These are phyloP conservation scores for Pleurotus giganteus DNA, from an alignment of 768 basidiomycete genomes.

Conservation along the genomic window DNA sequence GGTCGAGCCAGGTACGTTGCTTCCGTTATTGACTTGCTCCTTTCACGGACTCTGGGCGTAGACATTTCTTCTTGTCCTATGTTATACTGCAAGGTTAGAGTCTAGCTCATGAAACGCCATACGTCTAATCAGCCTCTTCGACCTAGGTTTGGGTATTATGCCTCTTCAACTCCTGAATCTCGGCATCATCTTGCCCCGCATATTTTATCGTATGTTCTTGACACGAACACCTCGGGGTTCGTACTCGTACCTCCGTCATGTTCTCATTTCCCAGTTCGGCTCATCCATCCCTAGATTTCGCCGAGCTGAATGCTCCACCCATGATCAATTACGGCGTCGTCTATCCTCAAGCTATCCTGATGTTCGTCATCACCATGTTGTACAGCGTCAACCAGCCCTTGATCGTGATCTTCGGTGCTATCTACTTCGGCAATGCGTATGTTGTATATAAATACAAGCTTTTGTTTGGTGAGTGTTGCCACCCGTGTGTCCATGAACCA, in stretches of 20 bases:
- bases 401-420: constrained; percentile 90
- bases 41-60: constrained; percentile 20
- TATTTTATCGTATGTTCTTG: constrained; percentile 70
- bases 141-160: constrained; percentile 85
- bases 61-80: constrained; percentile 83
- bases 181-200: constrained; percentile 80
- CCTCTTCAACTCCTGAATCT: constrained; percentile 92
- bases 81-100: constrained; percentile 74
- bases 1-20: constrained; percentile 62
- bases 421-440: constrained; percentile 96
- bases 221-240: constrained; percentile 90
- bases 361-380: constrained; percentile 92
- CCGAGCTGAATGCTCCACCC: constrained; percentile 94
- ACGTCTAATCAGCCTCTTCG: neutral
- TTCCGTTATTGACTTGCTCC: constrained; percentile 10
- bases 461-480: constrained; percentile 68
- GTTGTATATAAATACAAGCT: constrained; percentile 98
- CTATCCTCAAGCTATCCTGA: constrained; percentile 94
- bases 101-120: neutral
- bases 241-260: constrained; percentile 13
- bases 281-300: constrained; percentile 62
- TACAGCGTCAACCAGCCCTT: constrained; percentile 97
- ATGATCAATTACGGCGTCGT: constrained; percentile 98
- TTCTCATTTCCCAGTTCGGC: neutral
- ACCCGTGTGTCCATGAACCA: neutral